Conservation (phyloP, 257 asterid species). For the Solanum corneliomulleri region DNA sequence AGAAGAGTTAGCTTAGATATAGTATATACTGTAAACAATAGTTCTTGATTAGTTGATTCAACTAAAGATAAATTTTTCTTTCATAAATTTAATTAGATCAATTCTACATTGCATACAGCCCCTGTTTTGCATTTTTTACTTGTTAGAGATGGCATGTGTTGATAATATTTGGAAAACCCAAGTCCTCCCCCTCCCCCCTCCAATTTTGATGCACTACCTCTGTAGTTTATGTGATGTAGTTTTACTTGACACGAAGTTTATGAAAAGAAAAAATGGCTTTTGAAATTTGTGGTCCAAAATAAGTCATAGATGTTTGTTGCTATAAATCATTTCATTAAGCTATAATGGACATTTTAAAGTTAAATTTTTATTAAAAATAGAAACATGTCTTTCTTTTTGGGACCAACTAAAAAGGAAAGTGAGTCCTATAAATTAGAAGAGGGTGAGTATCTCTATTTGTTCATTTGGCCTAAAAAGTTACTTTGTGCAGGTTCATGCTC, state of each 20-base stretch:
- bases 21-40: not conserved
- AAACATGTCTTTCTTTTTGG: not conserved
- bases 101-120: not conserved
- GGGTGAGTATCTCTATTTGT: not conserved
- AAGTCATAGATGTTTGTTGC: not conserved
- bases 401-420: too few relatives aligned
- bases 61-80: not conserved
- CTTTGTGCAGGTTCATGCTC: conserved; percentile 66
- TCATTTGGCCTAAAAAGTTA: not conserved
- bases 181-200: not conserved
- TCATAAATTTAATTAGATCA: not conserved
- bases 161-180: not conserved
- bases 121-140: not conserved
- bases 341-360: not conserved
- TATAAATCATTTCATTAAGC: too few relatives aligned
- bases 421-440: not conserved
- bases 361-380: not conserved
- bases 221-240: not conserved
- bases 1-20: not conserved
- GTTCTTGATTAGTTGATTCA: not conserved
- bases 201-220: not conserved
- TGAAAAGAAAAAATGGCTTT: not conserved
- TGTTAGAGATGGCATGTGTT: not conserved
- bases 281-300: not conserved
- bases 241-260: not conserved